Base-by-base conservation (phyloP, 371 early-diverging fungal genomes). In the Mortierella polycephala region DNA sequence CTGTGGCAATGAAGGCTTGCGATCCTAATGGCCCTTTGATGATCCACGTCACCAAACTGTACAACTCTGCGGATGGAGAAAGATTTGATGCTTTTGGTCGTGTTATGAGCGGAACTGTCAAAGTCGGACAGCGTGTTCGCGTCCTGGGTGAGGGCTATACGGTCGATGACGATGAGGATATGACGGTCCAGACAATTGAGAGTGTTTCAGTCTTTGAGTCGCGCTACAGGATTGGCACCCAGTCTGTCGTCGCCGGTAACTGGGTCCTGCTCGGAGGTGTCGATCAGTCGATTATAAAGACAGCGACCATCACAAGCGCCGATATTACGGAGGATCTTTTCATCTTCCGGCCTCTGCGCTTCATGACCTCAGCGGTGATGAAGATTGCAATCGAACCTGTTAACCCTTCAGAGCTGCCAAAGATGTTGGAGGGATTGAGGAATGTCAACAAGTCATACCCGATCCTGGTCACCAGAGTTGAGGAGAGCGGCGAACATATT, bases 401-500 rank as follows among this genome's bases (percentile, higher is more conserved):
- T 41, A 95, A 96, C 67, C 98, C 99, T 0, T 93, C 96, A 5
- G 98, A 99, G 85, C 85, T 98, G 55, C 98, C 98, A 18, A 96
- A 96, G 82, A 96, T 99, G 98, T 83, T 99, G 70, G 96, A 96
- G 69, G 98, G 98, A 12, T 82, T 99, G 83, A 88, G 98, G 60
- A 95, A 96, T 67, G 91, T 99, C 64, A 94, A 94, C 85, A 96
- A 96, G 83, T 93, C 93, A 40, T 98, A 99, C 71, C 94, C 96
- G n/a, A 90, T 96, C 63, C 85, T 94, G 30, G 88, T 91, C 18
- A 96, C 97, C n/a, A 93, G 93, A 73, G 95, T 97, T 0, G 98
- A 98, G 80, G 99, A 99, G 83, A 95, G 95, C 37, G 98, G 99
- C 49, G 99, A 98, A 82, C 98, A 98, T 75, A 91, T 97, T 53